phyloP scores from a whole-genome alignment of 1,139 yeast species.

The Yamadazyma buinensis region DNA sequence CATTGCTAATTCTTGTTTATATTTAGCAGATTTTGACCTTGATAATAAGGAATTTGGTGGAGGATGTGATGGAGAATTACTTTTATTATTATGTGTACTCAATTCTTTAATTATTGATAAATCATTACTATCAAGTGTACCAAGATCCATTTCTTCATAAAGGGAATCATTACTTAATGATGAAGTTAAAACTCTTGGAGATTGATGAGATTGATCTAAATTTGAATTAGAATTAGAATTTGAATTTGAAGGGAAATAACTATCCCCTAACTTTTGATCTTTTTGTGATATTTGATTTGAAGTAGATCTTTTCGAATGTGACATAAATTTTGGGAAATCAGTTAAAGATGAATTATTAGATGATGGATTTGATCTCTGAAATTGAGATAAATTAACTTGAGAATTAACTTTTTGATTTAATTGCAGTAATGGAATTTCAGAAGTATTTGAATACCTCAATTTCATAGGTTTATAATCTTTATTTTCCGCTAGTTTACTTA shows the following conservation, averaged over 20 bases:
- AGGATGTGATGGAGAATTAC: slow-evolving; percentile 11
- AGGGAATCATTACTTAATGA: slow-evolving; percentile 11
- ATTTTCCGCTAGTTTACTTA: slow-evolving; percentile 32
- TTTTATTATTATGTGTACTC: neutral
- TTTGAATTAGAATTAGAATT: neutral
- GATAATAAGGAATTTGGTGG: slow-evolving; percentile 13
- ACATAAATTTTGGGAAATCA: slow-evolving; percentile 25
- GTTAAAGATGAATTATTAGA: slow-evolving; percentile 25
- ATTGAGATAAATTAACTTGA: slow-evolving; percentile 29
- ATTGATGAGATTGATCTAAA: too few species aligned
- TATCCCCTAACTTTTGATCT: slow-evolving; percentile 14
- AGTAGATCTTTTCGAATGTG: slow-evolving; percentile 17
- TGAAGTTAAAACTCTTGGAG: slow-evolving; percentile 11
- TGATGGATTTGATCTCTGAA: slow-evolving; percentile 22
- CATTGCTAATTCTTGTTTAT: slow-evolving; percentile 17
- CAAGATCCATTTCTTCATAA: slow-evolving; percentile 10
- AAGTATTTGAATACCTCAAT: slow-evolving; percentile 36
- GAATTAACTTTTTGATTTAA: slow-evolving; percentile 42
- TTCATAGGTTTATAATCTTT: slow-evolving; percentile 41
- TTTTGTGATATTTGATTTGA: slow-evolving; percentile 19
- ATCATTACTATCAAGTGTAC: slow-evolving; percentile 18
- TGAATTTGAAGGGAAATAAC: slow-evolving; percentile 23
- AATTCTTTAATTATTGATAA: slow-evolving; percentile 25
- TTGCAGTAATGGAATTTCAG: slow-evolving; percentile 38
- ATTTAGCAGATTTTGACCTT: slow-evolving; percentile 31